Evolutionary conservation across 495 filamentous ascomycete species (phyloP).

Genomic region (Penicillium herquei): DNA sequence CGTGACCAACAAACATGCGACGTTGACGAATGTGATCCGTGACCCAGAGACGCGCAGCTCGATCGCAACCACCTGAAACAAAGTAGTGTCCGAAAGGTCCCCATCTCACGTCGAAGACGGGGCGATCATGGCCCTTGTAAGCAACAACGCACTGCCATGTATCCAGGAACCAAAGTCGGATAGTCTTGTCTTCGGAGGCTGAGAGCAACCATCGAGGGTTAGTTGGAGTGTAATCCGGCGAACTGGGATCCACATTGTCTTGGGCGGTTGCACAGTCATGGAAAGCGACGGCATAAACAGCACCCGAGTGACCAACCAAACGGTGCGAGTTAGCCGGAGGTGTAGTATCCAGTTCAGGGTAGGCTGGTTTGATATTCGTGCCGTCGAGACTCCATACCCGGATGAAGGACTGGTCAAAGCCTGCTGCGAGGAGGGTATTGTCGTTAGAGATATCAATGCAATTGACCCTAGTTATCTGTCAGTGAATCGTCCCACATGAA

Average conservation of each 20-base stretch:
- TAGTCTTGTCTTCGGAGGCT: slow-evolving; percentile 77
- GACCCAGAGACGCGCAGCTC: slow-evolving; percentile 84
- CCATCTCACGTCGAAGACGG: slow-evolving; percentile 85
- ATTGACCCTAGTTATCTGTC: slow-evolving; percentile 60
- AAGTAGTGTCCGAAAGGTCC: slow-evolving; percentile 97
- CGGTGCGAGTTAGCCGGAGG: slow-evolving; percentile 68
- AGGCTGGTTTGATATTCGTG: slow-evolving; percentile 53
- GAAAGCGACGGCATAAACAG: slow-evolving; percentile 87
- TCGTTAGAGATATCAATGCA: slow-evolving; percentile 94
- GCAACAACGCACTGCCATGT: slow-evolving; percentile 85
- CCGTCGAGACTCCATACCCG: slow-evolving; percentile 89
- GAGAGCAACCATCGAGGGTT: slow-evolving; percentile 77
- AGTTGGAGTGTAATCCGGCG: slow-evolving; percentile 47
- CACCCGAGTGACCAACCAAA: slow-evolving; percentile 86
- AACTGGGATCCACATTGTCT: slow-evolving; percentile 41
- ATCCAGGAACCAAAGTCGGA: slow-evolving; percentile 91
- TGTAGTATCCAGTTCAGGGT: slow-evolving; percentile 37
- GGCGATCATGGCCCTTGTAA: slow-evolving; percentile 87
- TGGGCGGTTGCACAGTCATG: slow-evolving; percentile 67
- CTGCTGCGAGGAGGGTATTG: slow-evolving; percentile 76
- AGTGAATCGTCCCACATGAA: slow-evolving; percentile 14
- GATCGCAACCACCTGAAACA: slow-evolving; percentile 78
- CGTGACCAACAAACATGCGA: slow-evolving; percentile 87
- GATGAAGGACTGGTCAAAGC: slow-evolving; percentile 91
- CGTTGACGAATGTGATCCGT: slow-evolving; percentile 89